Conservation (phyloP, 1,284 basidiomycete species). For the Sanguinoderma infundibulare region DNA sequence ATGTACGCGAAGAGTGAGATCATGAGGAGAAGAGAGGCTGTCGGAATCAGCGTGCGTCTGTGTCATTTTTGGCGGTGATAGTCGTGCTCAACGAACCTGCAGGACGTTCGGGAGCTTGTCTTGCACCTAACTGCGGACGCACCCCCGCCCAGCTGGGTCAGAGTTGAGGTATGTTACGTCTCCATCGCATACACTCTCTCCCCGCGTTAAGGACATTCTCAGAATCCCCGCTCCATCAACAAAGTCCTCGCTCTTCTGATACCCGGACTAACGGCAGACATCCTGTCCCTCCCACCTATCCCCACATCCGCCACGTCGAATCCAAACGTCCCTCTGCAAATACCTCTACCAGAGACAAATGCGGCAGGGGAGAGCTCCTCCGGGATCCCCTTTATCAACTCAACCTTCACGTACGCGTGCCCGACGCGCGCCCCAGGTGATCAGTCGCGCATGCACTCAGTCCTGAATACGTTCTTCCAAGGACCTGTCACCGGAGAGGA, state of each 20-base stretch:
- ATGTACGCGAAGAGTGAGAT: constrained; percentile 82
- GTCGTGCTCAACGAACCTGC: not conserved
- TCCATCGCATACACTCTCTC: not conserved
- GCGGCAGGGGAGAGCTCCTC: constrained; percentile 37
- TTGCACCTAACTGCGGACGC: constrained; percentile 84
- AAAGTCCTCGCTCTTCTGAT: constrained; percentile 82
- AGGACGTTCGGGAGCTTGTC: constrained; percentile 88
- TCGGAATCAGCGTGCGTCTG: constrained; percentile 72
- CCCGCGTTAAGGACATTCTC: constrained; percentile 6
- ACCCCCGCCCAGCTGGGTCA: constrained; percentile 82
- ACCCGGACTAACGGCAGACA: constrained; percentile 78
- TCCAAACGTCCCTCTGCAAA: constrained; percentile 67
- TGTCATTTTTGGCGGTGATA: not conserved
- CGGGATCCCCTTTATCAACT: constrained; percentile 74
- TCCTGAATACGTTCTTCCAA: constrained; percentile 81
- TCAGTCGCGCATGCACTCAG: constrained; percentile 81
- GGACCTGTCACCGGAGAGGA: constrained; percentile 80
- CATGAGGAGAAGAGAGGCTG: constrained; percentile 66
- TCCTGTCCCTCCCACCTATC: constrained; percentile 70
- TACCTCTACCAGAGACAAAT: constrained; percentile 52
- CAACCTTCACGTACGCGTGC: constrained; percentile 88
- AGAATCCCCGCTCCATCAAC: constrained; percentile 76
- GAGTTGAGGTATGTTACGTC: constrained; percentile 65
- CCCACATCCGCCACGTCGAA: constrained; percentile 68
- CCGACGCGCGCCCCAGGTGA: constrained; percentile 92